Evolutionary conservation across 306 rosid species (phyloP).

Genomic region (Herpetospermum pedunculosum): DNA sequence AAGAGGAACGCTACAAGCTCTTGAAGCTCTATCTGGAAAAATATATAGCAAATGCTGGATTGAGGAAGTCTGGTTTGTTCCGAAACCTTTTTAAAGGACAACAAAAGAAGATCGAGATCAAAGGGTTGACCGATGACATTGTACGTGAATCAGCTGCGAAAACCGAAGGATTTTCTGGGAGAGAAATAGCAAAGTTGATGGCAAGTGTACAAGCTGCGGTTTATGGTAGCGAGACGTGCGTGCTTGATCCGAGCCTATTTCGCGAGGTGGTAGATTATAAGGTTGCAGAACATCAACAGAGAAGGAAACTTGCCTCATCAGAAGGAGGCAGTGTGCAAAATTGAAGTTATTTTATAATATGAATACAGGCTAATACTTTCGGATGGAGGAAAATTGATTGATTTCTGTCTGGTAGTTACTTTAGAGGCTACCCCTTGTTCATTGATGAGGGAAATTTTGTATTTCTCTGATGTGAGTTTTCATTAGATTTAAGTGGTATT

Average conservation of each 20-base stretch:
- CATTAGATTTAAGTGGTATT: background rate
- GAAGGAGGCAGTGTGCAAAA: constrained; percentile 24
- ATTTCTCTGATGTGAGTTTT: background rate
- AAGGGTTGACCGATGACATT: constrained; percentile 73
- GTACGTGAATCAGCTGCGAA: constrained; percentile 77
- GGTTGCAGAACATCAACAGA: constrained; percentile 92
- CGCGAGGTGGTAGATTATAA: constrained; percentile 89
- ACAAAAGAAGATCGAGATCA: constrained; percentile 62
- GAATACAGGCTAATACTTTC: background rate
- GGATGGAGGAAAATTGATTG: background rate
- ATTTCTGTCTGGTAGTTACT: background rate
- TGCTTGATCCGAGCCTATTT: constrained; percentile 63
- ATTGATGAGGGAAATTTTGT: constrained; percentile 10
- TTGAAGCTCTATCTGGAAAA: constrained; percentile 82
- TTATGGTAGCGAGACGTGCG: constrained; percentile 73
- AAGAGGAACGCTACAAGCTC: constrained; percentile 74
- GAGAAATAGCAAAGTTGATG: constrained; percentile 94
- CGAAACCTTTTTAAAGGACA: constrained; percentile 42
- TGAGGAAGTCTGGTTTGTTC: constrained; percentile 47
- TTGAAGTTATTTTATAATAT: background rate
- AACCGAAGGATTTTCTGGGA: constrained; percentile 84
- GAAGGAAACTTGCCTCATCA: constrained; percentile 57
- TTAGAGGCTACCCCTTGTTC: background rate
- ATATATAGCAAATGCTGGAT: constrained; percentile 71
- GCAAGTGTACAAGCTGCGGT: constrained; percentile 95